Evolutionary conservation across 2,329 filamentous ascomycete species (phyloP), one percentile per base, ranked within the genome.

Genomic region (Beauveria sp.): DNA sequence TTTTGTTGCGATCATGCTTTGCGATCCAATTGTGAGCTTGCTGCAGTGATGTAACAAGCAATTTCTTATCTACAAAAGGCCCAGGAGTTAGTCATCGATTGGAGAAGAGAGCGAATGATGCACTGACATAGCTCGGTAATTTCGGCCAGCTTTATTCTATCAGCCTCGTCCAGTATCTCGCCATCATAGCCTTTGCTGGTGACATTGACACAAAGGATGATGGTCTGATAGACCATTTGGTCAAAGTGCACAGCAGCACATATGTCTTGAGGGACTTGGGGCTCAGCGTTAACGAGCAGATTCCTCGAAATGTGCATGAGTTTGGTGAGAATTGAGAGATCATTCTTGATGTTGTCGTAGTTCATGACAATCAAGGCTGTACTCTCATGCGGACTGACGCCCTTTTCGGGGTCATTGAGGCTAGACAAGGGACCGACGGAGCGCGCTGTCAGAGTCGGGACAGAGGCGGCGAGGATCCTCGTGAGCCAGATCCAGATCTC

Each of bases 11-110:
- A 67, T 88, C 85, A 67, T 88, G 86, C 64, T 87, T 87, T 61
- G 85, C 85, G 1, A 84, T 86, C 84, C 86, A 88, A 70, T 88
- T 88, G 66, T 88, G 85, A 2, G 84, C 83, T 69, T 88, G 85
- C 67, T 88, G 86, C 14, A 88, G 73, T 2, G 83, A 84, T 0
- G 85, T 88, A 2, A 88, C 85, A 2, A 88, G 76, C 1, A 88
- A 74, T 67, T 87, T 88, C 66, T 88, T 88, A 71, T 85, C 84
- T 87, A 60, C 6, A 16, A 5, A 20, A 3, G 26, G n/a, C 16
- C 9, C n/a, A 16, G 10, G 3, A 48, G 60, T 66, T 64, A 61
- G 48, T 48, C 9, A 51, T 45, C 48, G 2, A 24, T 9, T 14
- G 1, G 48, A 42, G 46, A 31, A 22, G 16, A 43, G n/a, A 6